Conservation (phyloP, 331 rosid genomes). For the Pyracantha coccinea region DNA sequence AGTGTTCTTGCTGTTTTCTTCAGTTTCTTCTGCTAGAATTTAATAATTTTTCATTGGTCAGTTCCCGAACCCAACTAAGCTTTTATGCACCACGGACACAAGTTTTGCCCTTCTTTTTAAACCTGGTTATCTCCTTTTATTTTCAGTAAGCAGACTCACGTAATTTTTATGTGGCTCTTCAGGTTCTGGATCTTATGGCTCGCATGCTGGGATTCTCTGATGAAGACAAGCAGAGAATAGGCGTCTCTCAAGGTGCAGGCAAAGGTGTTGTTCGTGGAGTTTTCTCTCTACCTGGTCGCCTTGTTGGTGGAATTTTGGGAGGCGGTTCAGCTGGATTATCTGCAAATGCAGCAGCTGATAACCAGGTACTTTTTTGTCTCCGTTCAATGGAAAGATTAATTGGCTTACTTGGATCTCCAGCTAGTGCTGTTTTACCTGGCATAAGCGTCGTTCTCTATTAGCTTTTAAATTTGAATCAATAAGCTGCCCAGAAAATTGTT, state of each 20-base stretch:
- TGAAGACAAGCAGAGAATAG: slow-evolving; percentile 92
- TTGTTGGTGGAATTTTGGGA: slow-evolving; percentile 91
- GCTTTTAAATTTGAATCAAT: not conserved
- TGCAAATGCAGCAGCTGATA: slow-evolving; percentile 49
- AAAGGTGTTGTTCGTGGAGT: slow-evolving; percentile 98
- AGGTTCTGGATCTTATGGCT: slow-evolving; percentile 98
- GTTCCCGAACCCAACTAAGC: not conserved
- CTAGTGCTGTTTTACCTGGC: not conserved
- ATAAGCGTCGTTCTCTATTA: not conserved
- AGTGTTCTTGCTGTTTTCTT: not conserved
- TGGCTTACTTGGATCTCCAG: not conserved
- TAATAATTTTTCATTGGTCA: not conserved
- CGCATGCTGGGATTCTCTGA: slow-evolving; percentile 93
- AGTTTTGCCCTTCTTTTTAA: not conserved
- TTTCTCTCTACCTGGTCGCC: slow-evolving; percentile 87
- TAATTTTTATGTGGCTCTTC: slow-evolving; percentile 1
- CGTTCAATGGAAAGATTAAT: not conserved
- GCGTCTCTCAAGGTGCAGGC: slow-evolving; percentile 73
- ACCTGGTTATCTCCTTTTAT: not conserved
- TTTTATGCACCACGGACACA: not conserved
- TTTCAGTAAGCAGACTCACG: not conserved
- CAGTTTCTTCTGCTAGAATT: not conserved
- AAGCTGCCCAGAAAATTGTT: not conserved
- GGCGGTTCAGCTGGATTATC: slow-evolving; percentile 54
- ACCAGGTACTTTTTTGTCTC: slow-evolving; percentile 39